phyloP scores from a whole-genome alignment of 257 asterid genomes.

The Ajuga chamaepitys region DNA sequence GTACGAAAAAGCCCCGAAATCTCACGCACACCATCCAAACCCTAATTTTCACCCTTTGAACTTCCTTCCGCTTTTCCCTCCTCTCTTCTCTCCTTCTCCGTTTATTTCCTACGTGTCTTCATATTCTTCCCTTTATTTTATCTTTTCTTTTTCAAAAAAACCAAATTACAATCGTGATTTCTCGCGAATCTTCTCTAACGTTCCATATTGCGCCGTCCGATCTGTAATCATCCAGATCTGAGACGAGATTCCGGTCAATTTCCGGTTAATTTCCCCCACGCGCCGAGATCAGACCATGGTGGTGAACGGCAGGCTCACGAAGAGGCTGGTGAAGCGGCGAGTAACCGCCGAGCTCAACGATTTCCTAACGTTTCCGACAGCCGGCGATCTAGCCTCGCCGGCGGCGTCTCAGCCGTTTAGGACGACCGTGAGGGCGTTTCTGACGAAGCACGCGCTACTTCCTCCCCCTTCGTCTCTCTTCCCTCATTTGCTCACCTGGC shows the following conservation, averaged over 20 bases:
- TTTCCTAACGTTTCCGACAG: conserved; percentile 56
- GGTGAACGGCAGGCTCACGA: conserved; percentile 49
- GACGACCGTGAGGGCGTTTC: conserved; percentile 42
- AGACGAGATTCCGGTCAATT: conserved; percentile 21
- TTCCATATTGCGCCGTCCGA: conserved; percentile 26
- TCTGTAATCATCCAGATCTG: conserved; percentile 33
- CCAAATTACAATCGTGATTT: background rate
- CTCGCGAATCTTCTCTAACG: background rate
- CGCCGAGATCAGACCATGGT: conserved; percentile 60
- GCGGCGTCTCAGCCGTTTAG: conserved; percentile 49
- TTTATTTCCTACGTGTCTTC: background rate
- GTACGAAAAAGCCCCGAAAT: conserved; percentile 38
- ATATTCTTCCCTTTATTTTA: background rate
- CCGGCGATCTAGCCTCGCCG: conserved; percentile 23
- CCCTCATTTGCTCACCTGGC: conserved; percentile 86
- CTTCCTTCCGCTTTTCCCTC: conserved; percentile 27
- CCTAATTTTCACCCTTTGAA: conserved; percentile 33
- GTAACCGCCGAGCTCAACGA: conserved; percentile 72
- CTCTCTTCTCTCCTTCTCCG: background rate
- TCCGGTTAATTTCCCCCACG: conserved; percentile 19
- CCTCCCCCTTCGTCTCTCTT: conserved; percentile 78
- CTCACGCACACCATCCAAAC: conserved; percentile 24
- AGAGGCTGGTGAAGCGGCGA: conserved; percentile 62
- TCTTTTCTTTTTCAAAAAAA: background rate
- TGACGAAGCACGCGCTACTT: conserved; percentile 54